Evolutionary conservation across 306 rosid species (phyloP).

Genomic region (Cicer yamashitae): DNA sequence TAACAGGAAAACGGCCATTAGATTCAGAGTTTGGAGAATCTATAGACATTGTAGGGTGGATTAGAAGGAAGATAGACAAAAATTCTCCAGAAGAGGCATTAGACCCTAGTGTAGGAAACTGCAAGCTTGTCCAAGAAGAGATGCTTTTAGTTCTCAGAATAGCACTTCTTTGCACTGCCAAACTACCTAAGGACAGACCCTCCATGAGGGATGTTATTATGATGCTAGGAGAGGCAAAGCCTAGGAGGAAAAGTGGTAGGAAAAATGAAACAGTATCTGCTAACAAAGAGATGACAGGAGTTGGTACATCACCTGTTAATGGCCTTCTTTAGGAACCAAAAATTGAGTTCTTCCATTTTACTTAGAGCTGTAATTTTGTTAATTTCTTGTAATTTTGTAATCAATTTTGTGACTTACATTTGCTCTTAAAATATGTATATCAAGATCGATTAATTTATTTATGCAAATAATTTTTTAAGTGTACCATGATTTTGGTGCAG

Average conservation of each 20-base stretch:
- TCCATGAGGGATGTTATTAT: constrained; percentile 94
- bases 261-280: constrained; percentile 50
- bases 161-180: constrained; percentile 92
- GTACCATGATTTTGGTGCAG: constrained; percentile 38
- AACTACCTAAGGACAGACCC: constrained; percentile 89
- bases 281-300: constrained; percentile 66
- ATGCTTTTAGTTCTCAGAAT: constrained; percentile 90
- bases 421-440: constrained; percentile 45
- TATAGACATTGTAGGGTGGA: constrained; percentile 89
- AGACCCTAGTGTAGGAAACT: constrained; percentile 83
- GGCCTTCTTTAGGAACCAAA: constrained; percentile 62
- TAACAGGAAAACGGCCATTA: constrained; percentile 79
- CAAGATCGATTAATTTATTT: constrained; percentile 40
- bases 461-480: constrained; percentile 38
- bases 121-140: constrained; percentile 89
- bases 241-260: constrained; percentile 77
- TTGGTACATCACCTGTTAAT: constrained; percentile 67
- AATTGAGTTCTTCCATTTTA: constrained; percentile 48
- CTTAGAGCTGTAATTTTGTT: constrained; percentile 51
- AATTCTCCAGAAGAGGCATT: constrained; percentile 71
- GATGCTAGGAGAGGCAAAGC: constrained; percentile 96
- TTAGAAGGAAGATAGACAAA: constrained; percentile 65
- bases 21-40: constrained; percentile 82
- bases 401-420: constrained; percentile 46
- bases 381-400: constrained; percentile 51